These are phyloP conservation scores for Sphagnum fallax DNA, from an alignment of 228 moss, liverwort and hornwort species.

Conservation along the genomic window DNA sequence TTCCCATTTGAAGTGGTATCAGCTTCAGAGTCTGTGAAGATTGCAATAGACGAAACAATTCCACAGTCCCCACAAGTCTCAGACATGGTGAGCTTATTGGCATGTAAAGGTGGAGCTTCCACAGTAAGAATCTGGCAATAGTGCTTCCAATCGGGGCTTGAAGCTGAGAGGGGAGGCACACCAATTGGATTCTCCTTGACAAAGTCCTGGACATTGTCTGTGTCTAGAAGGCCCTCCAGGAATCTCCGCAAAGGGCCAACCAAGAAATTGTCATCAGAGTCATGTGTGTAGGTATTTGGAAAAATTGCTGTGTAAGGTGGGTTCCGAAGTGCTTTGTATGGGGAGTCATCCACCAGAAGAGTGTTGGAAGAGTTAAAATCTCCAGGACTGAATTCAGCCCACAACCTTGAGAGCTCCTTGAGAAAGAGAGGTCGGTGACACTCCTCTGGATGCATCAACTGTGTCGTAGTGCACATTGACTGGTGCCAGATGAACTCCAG, in stretches of 20 bases:
- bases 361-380: conserved; percentile 27
- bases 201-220: conserved; percentile 30
- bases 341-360: conserved; percentile 41
- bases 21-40: too few species aligned
- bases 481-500: conserved; percentile 34
- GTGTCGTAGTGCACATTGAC: conserved; percentile 26
- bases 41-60: too few species aligned
- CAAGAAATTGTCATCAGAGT: conserved; percentile 31
- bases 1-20: too few species aligned
- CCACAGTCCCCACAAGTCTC: too few species aligned
- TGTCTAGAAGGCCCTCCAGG: conserved; percentile 17
- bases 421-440: conserved; percentile 22
- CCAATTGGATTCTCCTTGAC: conserved; percentile 29
- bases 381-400: conserved; percentile 15
- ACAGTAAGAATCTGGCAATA: conserved; percentile 10
- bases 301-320: conserved; percentile 32
- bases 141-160: conserved; percentile 24
- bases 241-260: conserved; percentile 17
- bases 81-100: background rate
- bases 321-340: conserved; percentile 34
- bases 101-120: background rate
- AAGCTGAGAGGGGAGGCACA: conserved; percentile 15
- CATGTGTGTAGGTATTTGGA: conserved; percentile 19
- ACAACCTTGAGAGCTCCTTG: conserved; percentile 29
- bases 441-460: conserved; percentile 19